Conservation (phyloP, 1,284 basidiomycete species). For the Neotropicomus parvogracilis region DNA sequence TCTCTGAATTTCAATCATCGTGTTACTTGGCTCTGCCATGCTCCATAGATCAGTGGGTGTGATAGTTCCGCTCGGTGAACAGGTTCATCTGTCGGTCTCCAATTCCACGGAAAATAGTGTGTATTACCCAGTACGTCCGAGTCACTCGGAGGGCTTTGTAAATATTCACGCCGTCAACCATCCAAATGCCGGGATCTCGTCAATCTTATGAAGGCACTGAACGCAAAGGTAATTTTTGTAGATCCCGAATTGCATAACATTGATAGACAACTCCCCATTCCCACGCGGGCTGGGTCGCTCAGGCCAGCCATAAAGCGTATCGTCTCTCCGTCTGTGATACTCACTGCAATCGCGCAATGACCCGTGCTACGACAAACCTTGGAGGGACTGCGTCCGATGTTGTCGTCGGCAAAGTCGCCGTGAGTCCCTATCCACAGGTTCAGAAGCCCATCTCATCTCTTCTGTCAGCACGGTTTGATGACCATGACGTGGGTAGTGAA, state of each 20-base stretch:
- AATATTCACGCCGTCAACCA: not conserved
- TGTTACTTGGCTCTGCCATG: not conserved
- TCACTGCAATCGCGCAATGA: conserved; percentile 11
- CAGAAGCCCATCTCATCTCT: not conserved
- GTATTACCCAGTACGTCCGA: too few relatives aligned
- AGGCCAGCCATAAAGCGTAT: not conserved
- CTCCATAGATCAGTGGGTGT: not conserved
- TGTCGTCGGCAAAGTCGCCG: conserved; percentile 35
- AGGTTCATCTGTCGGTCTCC: too few relatives aligned
- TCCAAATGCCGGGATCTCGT: not conserved
- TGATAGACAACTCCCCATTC: too few relatives aligned
- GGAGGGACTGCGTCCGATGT: conserved; percentile 28
- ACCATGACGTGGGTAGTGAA: conserved; percentile 22
- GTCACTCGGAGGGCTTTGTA: too few relatives aligned
- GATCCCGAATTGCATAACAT: not conserved
- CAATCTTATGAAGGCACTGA: not conserved
- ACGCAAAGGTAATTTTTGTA: not conserved
- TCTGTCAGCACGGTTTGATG: conserved; percentile 24
- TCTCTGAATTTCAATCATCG: not conserved
- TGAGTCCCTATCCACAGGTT: conserved; percentile 17
- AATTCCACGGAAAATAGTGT: too few relatives aligned
- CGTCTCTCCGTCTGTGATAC: not conserved
- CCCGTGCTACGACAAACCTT: conserved; percentile 27
- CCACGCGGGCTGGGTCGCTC: not conserved
- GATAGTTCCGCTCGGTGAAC: not conserved